Conservation (phyloP, 148 eudicot species). For the Chenopodium berlandieri region DNA sequence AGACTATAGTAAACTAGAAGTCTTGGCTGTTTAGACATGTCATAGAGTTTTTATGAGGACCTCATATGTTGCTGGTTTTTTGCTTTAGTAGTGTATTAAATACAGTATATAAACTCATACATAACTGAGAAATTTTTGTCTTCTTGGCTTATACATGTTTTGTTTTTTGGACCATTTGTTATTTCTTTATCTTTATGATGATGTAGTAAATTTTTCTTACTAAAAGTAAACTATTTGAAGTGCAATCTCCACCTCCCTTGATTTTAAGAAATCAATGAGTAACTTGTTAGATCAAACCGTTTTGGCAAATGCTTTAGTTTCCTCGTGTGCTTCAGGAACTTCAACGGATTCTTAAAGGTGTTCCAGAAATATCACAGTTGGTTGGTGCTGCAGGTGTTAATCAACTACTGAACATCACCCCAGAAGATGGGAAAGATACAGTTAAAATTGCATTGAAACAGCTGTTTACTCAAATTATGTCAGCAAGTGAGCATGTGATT, state of each 20-base stretch:
- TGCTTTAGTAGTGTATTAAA: not conserved
- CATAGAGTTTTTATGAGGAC: not conserved
- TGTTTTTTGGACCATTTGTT: not conserved
- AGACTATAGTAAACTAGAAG: not conserved
- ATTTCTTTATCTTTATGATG: not conserved
- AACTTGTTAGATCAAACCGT: not conserved
- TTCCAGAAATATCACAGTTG: constrained; percentile 78
- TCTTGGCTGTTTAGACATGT: not conserved
- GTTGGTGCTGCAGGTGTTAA: constrained; percentile 53
- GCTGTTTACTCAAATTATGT: constrained; percentile 73
- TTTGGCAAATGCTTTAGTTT: not conserved
- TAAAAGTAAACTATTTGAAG: not conserved
- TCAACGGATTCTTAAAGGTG: constrained; percentile 54
- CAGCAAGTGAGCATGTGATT: constrained; percentile 59
- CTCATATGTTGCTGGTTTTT: not conserved
- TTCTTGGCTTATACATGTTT: not conserved
- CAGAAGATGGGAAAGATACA: constrained; percentile 45
- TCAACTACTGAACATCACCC: constrained; percentile 40
- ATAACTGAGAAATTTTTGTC: not conserved
- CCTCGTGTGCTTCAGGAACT: constrained; percentile 51
- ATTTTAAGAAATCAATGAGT: not conserved
- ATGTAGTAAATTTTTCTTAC: not conserved
- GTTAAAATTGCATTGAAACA: constrained; percentile 48
- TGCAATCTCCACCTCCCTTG: not conserved
- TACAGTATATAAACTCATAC: not conserved